Evolutionary conservation across 139 green algal species (phyloP), one percentile per base, ranked within the genome.

Genomic region (Nannochloris sp.): DNA sequence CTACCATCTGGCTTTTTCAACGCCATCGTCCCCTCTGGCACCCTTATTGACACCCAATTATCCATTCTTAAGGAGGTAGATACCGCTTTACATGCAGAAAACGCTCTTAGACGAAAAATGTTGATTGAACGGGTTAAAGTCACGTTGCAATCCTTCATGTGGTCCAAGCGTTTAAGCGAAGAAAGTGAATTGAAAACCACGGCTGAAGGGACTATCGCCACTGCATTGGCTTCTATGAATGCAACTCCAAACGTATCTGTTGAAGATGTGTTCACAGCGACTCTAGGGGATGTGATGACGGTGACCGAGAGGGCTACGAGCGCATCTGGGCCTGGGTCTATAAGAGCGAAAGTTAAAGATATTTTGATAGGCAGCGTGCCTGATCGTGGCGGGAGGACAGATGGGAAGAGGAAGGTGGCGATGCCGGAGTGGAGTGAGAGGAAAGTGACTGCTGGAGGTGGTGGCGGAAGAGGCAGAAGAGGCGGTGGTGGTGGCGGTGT

Each of bases 41-140:
- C 19, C 9, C 65, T 86, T n/a, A 37, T 24, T 33, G 67, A 54
- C 6, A 35, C 13, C 19, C 77, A 85, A 65, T 60, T 73, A 42
- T 23, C 58, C 6, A 23, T 45, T 15, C 57, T 89, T 34, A 2
- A 30, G 2, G 72, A 86, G 6, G 67, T 89, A 3, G 39, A 86
- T 54, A 30, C 23, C 2, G 72, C 53, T 32, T 46, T 87, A 25
- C 46, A 53, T 3, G 42, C 23, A 1, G 80, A 88, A 59, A 81
- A 84, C 39, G 37, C 23, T 15, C 29, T 89, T 45, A 61, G 78
- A 30, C 58, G 82, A 33, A 74, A 61, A 46, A 88, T 88, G 81
- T 74, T 89, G 25, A 87, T 83, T n/a, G 81, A 89, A 66, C 54
- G 82, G 2, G 76, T 66, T 13, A 75, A 74, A 33, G 83, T 86